Conservation (phyloP, 495 filamentous ascomycete genomes). For the Polyplosphaeria fusca region DNA sequence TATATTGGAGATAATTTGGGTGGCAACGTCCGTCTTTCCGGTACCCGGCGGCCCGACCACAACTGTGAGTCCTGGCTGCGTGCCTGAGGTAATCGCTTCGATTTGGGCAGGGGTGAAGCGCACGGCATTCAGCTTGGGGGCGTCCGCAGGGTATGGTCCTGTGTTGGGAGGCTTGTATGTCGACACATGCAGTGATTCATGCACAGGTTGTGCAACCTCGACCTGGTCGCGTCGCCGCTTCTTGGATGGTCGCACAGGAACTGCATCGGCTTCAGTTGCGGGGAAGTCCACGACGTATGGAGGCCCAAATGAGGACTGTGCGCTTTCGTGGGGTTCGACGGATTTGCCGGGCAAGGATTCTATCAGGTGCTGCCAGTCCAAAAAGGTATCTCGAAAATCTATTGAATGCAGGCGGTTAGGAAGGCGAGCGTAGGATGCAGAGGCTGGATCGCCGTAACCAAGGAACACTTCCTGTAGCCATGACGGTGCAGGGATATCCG, state of each 20-base stretch:
- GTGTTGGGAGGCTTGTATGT: constrained; percentile 89
- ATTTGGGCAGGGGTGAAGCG: constrained; percentile 90
- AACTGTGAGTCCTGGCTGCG: constrained; percentile 89
- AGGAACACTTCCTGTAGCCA: constrained; percentile 98
- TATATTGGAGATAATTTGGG: constrained; percentile 97
- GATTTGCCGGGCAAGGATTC: constrained; percentile 81
- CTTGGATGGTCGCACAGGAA: constrained; percentile 52
- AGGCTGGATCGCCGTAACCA: constrained; percentile 87
- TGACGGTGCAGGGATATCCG: constrained; percentile 78
- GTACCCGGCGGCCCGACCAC: constrained; percentile 95
- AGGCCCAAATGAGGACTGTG: constrained; percentile 71
- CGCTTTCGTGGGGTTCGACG: constrained; percentile 70
- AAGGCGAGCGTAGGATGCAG: constrained; percentile 80
- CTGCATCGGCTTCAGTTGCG: constrained; percentile 44
- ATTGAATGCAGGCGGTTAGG: constrained; percentile 71
- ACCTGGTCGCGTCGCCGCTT: constrained; percentile 76
- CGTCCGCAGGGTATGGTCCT: constrained; percentile 87
- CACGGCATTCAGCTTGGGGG: constrained; percentile 75
- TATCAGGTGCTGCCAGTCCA: constrained; percentile 91
- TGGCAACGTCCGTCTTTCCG: constrained; percentile 97
- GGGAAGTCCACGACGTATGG: constrained; percentile 75
- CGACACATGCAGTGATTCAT: constrained; percentile 72
- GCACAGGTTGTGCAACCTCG: constrained; percentile 56
- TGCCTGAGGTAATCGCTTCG: constrained; percentile 89
- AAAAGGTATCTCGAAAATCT: constrained; percentile 90